A percentile compares a stretch with the other conserved stretches of the same genome.
phyloP scores from a whole-genome alignment of 2,329 filamentous ascomycete species.

The Pseudocercospora cruenta region DNA sequence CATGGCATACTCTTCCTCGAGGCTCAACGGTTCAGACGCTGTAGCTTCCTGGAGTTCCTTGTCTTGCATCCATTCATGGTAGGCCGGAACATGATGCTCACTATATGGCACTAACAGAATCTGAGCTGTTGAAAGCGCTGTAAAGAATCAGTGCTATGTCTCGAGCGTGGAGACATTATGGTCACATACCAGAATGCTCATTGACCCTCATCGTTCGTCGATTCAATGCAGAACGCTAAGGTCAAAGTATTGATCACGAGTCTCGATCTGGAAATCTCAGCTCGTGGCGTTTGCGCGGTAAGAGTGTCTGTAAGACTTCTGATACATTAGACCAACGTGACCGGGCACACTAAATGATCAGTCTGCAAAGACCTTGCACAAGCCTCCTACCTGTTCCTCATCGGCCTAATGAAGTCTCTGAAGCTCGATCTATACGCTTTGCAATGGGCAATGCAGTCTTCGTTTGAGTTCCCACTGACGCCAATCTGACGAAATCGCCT shows the following conservation, averaged over 20 bases:
- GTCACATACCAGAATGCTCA: conserved; percentile 42
- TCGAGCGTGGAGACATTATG: background rate
- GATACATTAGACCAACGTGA: background rate
- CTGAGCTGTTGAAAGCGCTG: conserved; percentile 54
- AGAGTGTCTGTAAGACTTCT: background rate
- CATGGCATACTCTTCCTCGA: conserved; percentile 86
- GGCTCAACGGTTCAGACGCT: conserved; percentile 79
- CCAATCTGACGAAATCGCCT: background rate
- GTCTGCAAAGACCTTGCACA: background rate
- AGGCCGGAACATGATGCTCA: conserved; percentile 75
- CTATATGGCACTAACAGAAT: conserved; percentile 84
- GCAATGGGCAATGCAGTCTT: background rate
- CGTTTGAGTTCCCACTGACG: background rate
- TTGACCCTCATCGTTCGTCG: conserved; percentile 45
- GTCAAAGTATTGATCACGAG: background rate
- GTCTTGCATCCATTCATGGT: conserved; percentile 92
- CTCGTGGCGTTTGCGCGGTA: too few relatives aligned
- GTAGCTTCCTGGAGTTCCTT: conserved; percentile 80
- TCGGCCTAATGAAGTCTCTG: background rate
- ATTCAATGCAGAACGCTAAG: background rate
- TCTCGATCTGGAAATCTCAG: background rate
- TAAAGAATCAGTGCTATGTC: background rate
- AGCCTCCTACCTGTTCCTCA: background rate
- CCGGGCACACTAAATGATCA: background rate
- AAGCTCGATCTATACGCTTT: background rate